Percentiles rank a stretch among this genome's conserved stretches.
Conservation (phyloP, 805 yeast genomes). For the Jamesozyma spencerorum region DNA sequence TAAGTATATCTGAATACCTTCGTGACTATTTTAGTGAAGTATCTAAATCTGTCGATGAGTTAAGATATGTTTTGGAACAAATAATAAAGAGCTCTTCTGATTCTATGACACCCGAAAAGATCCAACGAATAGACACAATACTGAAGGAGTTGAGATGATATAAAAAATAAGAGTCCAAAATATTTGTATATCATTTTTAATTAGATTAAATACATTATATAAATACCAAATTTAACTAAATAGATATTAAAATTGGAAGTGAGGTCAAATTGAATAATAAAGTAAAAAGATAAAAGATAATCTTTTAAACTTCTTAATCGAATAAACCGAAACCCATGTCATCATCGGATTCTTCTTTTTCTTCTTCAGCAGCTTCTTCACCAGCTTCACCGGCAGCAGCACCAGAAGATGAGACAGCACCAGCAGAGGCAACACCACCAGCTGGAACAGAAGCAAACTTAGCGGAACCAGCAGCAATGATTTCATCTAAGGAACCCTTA, state of each 20-base stretch:
- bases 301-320: constrained; percentile 47
- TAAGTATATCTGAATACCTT: constrained; percentile 9
- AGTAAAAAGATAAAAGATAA: background rate
- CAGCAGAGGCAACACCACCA: constrained; percentile 35
- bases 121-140: background rate
- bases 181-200: background rate
- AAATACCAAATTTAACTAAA: constrained; percentile 4
- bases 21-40: constrained; percentile 7
- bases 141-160: constrained; percentile 3
- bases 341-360: constrained; percentile 60
- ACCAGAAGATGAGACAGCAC: constrained; percentile 39
- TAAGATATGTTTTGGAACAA: constrained; percentile 12
- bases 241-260: background rate
- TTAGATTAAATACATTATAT: constrained; percentile 1
- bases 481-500: constrained; percentile 62
- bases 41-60: constrained; percentile 10
- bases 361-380: constrained; percentile 51
- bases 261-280: background rate
- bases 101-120: background rate
- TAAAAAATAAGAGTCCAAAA: background rate
- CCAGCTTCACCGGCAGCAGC: constrained; percentile 39
- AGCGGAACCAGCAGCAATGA: constrained; percentile 47
- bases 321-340: constrained; percentile 92
- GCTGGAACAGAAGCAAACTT: constrained; percentile 39
- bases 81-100: constrained; percentile 10